A percentile compares a stretch with the other conserved stretches of the same genome.
These are phyloP conservation scores for Adansonia rubrostipa DNA, from an alignment of 441 rosid species.

Conservation along the genomic window DNA sequence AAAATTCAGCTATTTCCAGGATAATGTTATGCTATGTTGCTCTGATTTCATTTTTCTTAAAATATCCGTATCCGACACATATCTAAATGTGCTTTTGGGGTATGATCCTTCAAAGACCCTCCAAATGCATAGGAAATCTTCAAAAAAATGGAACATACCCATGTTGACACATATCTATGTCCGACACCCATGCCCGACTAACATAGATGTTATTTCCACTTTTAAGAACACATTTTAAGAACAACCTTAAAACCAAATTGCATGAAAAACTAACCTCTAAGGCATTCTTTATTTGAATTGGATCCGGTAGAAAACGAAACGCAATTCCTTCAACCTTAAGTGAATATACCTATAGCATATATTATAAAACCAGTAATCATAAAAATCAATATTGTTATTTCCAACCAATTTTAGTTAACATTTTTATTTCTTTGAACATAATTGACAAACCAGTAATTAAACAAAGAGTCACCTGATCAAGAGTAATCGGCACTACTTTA, in stretches of 20 bases:
- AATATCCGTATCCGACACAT: too few species aligned
- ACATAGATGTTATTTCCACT: background rate
- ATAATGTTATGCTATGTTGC: background rate
- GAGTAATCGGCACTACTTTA: constrained; percentile 84
- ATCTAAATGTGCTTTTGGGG: too few species aligned
- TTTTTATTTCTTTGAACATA: background rate
- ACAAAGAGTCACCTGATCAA: constrained; percentile 66
- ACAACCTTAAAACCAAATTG: background rate
- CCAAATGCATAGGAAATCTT: too few species aligned
- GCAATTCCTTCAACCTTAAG: constrained; percentile 94
- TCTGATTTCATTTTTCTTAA: too few species aligned
- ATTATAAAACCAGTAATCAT: background rate
- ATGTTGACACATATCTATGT: too few species aligned
- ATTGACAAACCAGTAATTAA: background rate
- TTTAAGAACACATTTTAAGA: background rate
- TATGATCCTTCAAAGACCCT: too few species aligned
- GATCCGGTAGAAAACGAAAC: constrained; percentile 89
- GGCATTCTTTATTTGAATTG: constrained; percentile 88
- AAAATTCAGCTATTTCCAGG: background rate
- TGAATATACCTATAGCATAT: constrained; percentile 58
- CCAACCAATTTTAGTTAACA: background rate
- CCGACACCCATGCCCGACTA: too few species aligned
- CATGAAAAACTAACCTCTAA: constrained; percentile 67
- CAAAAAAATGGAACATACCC: too few species aligned
- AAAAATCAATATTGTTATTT: background rate